Conservation (phyloP, 345 rosid species). For the Populus nigra region DNA sequence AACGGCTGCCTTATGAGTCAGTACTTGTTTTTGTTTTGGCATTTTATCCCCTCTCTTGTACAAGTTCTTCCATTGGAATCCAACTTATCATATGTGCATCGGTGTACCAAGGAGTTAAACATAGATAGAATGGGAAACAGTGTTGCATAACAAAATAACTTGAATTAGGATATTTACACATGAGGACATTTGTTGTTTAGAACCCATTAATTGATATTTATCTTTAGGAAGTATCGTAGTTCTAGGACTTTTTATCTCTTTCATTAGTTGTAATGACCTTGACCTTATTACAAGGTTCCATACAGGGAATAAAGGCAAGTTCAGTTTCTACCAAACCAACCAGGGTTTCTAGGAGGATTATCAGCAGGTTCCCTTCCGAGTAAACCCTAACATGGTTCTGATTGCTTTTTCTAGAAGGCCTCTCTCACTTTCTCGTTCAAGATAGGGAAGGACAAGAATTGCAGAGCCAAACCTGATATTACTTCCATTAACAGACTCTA, state of each 20-base stretch:
- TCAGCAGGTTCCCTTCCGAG: background rate
- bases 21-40: no score
- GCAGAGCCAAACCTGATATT: background rate
- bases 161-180: background rate
- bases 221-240: background rate
- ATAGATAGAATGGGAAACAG: no score
- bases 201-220: background rate
- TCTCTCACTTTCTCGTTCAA: background rate
- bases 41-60: no score
- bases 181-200: background rate
- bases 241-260: background rate
- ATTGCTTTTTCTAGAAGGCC: background rate
- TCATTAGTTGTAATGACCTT: background rate
- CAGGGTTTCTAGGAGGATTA: background rate
- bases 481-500: background rate
- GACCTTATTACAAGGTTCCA: background rate
- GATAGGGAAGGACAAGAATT: background rate
- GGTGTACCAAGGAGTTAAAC: no score
- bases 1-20: no score
- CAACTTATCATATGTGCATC: no score
- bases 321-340: background rate
- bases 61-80: no score
- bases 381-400: background rate
- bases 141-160: background rate
- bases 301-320: background rate